These are phyloP conservation scores for Bathelium albidoporum DNA, from an alignment of 495 filamentous ascomycete genomes.

Conservation along the genomic window DNA sequence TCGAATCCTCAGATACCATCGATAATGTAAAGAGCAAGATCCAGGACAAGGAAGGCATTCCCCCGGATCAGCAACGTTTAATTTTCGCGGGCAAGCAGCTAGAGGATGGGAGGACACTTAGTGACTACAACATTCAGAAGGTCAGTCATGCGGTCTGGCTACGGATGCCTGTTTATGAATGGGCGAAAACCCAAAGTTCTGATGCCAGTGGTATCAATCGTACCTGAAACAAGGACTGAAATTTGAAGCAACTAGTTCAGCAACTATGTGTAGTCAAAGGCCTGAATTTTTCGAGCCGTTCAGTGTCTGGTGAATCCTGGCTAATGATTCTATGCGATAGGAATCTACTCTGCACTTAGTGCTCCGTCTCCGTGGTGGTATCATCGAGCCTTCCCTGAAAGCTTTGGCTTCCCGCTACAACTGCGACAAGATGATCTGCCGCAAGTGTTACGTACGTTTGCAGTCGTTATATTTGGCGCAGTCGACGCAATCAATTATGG, in stretches of 20 bases:
- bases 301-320: not conserved
- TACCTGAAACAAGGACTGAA: too few relatives aligned
- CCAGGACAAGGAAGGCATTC: constrained; percentile 99
- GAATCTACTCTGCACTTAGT: constrained; percentile 98
- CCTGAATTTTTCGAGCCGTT: not conserved
- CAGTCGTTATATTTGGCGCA: not conserved
- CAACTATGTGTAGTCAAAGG: too few relatives aligned
- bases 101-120: constrained; percentile 96
- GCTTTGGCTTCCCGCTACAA: constrained; percentile 98
- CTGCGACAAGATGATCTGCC: constrained; percentile 99
- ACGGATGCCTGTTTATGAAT: too few relatives aligned
- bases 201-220: too few relatives aligned
- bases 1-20: constrained; percentile 91
- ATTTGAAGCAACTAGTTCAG: too few relatives aligned
- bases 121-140: constrained; percentile 99
- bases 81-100: constrained; percentile 99
- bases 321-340: constrained; percentile 39
- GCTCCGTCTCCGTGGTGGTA: constrained; percentile 97
- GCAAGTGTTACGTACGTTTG: constrained; percentile 89
- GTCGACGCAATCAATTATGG: not conserved
- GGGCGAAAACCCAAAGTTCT: too few relatives aligned
- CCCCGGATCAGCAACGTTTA: constrained; percentile 96
- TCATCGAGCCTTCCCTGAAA: constrained; percentile 99
- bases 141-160: too few relatives aligned
- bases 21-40: constrained; percentile 47